These are phyloP conservation scores for Pythium biforme DNA, from an alignment of 352 stramenopile species.

Conservation along the genomic window DNA sequence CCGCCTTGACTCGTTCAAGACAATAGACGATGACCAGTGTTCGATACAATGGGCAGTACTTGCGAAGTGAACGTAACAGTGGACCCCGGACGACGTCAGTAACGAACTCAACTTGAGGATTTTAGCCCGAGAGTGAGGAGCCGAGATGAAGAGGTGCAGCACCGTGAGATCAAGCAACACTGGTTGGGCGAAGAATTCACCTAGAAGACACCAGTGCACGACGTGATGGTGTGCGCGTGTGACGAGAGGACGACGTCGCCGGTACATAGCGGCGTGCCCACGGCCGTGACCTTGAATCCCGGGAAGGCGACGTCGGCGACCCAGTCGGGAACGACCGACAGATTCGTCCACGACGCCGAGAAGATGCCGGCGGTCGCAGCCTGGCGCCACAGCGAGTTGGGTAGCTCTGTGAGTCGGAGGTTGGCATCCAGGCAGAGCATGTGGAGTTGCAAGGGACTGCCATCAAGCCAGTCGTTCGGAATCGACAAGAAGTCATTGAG, in stretches of 20 bases:
- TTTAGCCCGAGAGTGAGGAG: too few species aligned
- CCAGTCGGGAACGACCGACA: conserved; percentile 4
- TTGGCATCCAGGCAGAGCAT: background rate
- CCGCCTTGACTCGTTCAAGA: too few species aligned
- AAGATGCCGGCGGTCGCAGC: background rate
- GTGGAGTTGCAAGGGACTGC: background rate
- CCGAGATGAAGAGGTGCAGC: too few species aligned
- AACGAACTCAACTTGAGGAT: too few species aligned
- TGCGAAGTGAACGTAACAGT: too few species aligned
- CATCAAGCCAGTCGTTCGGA: background rate
- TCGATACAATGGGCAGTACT: too few species aligned
- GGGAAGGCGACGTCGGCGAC: background rate
- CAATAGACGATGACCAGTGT: too few species aligned
- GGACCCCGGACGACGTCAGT: too few species aligned
- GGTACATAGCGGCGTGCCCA: background rate
- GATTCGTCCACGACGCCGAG: background rate
- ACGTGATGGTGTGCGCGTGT: background rate
- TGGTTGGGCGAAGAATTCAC: too few species aligned
- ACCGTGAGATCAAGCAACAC: too few species aligned
- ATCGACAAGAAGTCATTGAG: background rate
- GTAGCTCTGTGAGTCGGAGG: background rate
- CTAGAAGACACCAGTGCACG: background rate
- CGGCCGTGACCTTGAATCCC: background rate
- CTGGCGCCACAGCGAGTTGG: conserved; percentile 1
- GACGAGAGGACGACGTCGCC: background rate